Base-by-base conservation (phyloP, 257 asterid species). In the Nicotiana paniculata region DNA sequence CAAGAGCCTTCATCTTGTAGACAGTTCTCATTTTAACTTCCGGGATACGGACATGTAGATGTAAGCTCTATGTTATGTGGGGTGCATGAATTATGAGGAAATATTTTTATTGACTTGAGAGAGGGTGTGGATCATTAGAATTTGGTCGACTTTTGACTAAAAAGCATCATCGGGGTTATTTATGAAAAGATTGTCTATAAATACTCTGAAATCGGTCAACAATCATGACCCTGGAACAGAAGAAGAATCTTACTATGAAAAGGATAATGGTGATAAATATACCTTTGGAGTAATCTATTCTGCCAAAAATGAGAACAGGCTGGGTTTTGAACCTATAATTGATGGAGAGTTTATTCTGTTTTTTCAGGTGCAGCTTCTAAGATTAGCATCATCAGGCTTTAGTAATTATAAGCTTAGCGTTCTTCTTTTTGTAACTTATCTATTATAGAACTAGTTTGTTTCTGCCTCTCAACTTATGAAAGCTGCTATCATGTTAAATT, bases 401-500 rank as follows among this genome's bases (percentile, higher is more conserved):
- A 26, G 63, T 26, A 51, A 51, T 48, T 6, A 51, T 75, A 75
- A 51, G 16, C 80, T 7, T 11, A 75, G 10, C 53, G 8, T 26
- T 51, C 63, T 26, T 75, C 26, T 75, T 43, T 75, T 75, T 51
- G 80, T 75, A 15, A 51, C 63, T 26, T 32, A 51, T 75, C 63
- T 75, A 51, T 28, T 75, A 35, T 28, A 75, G 63, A 72, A 75
- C 59, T 13, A 48, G 37, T 24, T 59, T 84, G 61, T 48, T 35
- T 37, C 35, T 55, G 77, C 63, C 16, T 6, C 55, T 58, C 63
- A 54, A 30, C 35, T 8, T 64, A 54, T 79, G 55, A 46, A 18
- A 59, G 69, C 83, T 69, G 68, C 80, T 28, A 33, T 75, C 46
- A 12, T 51, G 63, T 35, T 75, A 75, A 51, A 75, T 75, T 81